Conservation (phyloP, 176 grass and related monocot species). For the Aechmea fasciata region DNA sequence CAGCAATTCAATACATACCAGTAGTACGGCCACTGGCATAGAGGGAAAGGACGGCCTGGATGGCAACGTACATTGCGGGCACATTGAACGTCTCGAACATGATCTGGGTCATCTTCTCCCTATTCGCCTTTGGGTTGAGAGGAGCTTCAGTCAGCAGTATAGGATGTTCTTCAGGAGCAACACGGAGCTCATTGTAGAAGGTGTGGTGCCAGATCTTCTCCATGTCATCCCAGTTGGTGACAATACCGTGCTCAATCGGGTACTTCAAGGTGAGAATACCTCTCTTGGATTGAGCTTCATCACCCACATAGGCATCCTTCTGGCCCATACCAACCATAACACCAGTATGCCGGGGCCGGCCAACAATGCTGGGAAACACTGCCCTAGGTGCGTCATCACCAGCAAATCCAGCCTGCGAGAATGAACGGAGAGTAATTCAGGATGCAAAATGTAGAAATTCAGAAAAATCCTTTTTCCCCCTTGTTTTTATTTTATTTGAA, state of each 20-base stretch:
- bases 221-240: conserved; percentile 11
- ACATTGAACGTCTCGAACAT: conserved; percentile 11
- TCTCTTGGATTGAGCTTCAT: conserved; percentile 10
- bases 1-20: neutral
- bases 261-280: conserved; percentile 10
- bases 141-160: conserved; percentile 6
- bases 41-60: conserved; percentile 6
- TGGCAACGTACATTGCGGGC: conserved; percentile 8
- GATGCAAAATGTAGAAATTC: neutral
- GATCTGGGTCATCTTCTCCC: conserved; percentile 13
- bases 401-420: conserved; percentile 3
- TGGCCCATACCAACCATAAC: conserved; percentile 11
- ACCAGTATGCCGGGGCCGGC: conserved; percentile 4
- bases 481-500: neutral
- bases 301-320: conserved; percentile 12
- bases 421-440: neutral
- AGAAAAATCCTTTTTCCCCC: neutral
- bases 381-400: conserved; percentile 10
- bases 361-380: conserved; percentile 8
- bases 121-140: conserved; percentile 12
- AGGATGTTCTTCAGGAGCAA: conserved; percentile 6
- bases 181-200: conserved; percentile 12
- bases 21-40: conserved; percentile 9
- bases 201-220: conserved; percentile 12
- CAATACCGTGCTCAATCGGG: conserved; percentile 8